Base-by-base conservation (phyloP, 2,329 filamentous ascomycete genomes). In the Trichophyton simii region DNA sequence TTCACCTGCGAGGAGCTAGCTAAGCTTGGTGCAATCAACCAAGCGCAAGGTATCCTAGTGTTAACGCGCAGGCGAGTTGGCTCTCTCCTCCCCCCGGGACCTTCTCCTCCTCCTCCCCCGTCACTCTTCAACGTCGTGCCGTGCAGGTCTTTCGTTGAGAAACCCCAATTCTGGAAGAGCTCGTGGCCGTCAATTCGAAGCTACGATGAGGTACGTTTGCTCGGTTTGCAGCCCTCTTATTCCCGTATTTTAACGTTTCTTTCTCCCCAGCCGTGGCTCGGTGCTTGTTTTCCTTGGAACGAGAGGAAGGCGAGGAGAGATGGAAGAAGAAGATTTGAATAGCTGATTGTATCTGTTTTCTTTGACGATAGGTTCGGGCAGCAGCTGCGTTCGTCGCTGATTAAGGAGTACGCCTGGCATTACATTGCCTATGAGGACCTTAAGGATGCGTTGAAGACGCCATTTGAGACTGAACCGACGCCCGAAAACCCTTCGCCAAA, bases 391-490 rank as follows among this genome's bases (percentile, higher is more conserved):
- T 92, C 90, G 70, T 96, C 91, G 73, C 83, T 96, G 72, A 95
- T 97, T 76, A 91, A 89, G 80, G 91, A 97, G 78, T 99, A 95
- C 79, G 87, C 91, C 75, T 96, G 91, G 86, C 90, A 96, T 80
- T 99, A 99, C 78, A 96, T 99, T 77, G 88, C 90, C 77, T 99
- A 99, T 78, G 91, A 96, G 73, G 89, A 87, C 66, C 83, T 99
- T 58, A 99, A 99, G 78, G 81, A 83, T 67, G 86, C 90, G 66
- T 85, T 99, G 64, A 94, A 92, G 77, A 85, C 83, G 63, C 83
- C 86, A 63, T 87, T 82, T 66, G 83, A 85, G 63, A 77, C 73
- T 63, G 73, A 74, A 61, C 80, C 74, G 48, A 78, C 72, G 63
- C 75, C 72, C 54, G 70, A 76, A 46, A 79, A 76, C 65, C 71